Base-by-base conservation (phyloP, 305 asterid genomes). In the Fraxinus nigra region DNA sequence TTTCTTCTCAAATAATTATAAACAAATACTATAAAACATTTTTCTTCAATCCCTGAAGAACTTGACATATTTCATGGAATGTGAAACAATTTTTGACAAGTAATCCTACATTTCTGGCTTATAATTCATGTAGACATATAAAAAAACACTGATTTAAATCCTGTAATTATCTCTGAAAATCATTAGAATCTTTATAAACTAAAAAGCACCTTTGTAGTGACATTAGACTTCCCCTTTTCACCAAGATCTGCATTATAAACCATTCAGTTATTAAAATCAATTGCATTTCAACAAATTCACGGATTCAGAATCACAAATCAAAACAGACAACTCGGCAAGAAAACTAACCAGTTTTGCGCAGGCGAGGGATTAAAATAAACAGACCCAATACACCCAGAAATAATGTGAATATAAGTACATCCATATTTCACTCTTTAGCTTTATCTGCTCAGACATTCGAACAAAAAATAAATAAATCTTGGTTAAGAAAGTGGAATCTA, bases 341-440 rank as follows among this genome's bases (percentile, higher is more conserved):
- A 79, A 32, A 43, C 85, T 54, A 72, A 94, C 98, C 92, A 81
- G 90, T 86, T 86, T 87, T 90, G 28, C 90, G 91, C 37, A 92
- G 78, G 48, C 87, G 89, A 24, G 93, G 93, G 76, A 90, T 75
- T 32, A 91, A 5, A 65, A 88, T 26, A 3, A 92, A 73, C n/a
- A 89, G 10, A 40, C 84, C 91, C 86, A 92, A 80, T 61, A 93
- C 77, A 85, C 95, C 92, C 72, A 93, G 79, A 74, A 92, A 80
- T 85, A 90, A 33, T 51, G 97, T 85, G 72, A 87, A 82, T 77
- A 87, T 67, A 6, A 89, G 73, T n/a, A 90, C 85, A 85, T 92
- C 97, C 97, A 92, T 92, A 24, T 34, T 77, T 70, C 72, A 54
- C 83, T 20, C 6, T 70, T 76, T 73, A 82, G 80, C 86, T 79